Evolutionary conservation across 148 eudicot species (phyloP).

Genomic region (Limonium bicolor): DNA sequence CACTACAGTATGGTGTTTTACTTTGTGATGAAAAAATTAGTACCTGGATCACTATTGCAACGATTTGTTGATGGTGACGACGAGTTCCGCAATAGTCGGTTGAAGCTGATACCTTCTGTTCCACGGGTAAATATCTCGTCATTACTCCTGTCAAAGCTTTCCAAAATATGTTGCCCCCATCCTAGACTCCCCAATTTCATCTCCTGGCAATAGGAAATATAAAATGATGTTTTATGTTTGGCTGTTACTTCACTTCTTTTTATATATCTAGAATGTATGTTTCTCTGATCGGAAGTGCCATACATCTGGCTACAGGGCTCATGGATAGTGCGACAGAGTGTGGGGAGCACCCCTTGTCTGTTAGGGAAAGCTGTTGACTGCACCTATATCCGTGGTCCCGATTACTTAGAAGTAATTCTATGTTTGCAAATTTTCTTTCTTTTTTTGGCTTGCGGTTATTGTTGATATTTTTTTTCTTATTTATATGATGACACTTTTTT

Average conservation of each 20-base stretch:
- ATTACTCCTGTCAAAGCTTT: too few relatives aligned
- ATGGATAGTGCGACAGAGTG: constrained; percentile 99
- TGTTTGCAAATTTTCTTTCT: constrained; percentile 1
- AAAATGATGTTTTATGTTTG: neutral
- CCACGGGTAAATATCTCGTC: constrained; percentile 52
- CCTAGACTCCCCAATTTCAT: too few relatives aligned
- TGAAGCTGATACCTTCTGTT: constrained; percentile 93
- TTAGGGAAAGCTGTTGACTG: constrained; percentile 96
- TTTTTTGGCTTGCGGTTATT: neutral
- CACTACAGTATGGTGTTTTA: constrained; percentile 97
- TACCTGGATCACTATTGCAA: constrained; percentile 81
- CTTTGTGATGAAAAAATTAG: constrained; percentile 55
- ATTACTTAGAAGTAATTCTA: constrained; percentile 70
- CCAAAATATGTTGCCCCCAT: too few relatives aligned
- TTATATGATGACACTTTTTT: constrained; percentile 1
- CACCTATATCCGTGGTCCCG: constrained; percentile 86
- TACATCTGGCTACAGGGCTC: constrained; percentile 73
- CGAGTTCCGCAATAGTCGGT: constrained; percentile 88
- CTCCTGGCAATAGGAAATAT: too few relatives aligned
- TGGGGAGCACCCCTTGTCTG: constrained; percentile 93
- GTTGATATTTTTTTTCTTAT: neutral
- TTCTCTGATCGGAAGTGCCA: too few relatives aligned
- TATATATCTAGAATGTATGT: neutral
- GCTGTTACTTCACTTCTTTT: neutral
- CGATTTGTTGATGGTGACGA: constrained; percentile 98